Evolutionary conservation across 352 stramenopile genomes (phyloP).

Genomic region (Phytophthora hybrid): DNA sequence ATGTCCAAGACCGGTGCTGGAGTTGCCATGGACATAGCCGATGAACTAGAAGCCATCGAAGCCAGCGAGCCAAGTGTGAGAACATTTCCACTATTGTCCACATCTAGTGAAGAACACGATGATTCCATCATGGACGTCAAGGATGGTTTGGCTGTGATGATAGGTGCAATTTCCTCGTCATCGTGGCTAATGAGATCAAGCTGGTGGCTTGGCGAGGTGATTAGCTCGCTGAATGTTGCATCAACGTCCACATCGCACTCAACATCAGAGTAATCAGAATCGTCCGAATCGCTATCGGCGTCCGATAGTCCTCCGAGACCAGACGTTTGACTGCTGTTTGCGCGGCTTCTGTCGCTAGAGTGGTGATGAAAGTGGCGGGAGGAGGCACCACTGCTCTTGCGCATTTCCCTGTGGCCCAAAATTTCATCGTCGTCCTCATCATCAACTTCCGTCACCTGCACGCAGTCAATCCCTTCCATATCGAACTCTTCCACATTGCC

Average conservation of each 20-base stretch:
- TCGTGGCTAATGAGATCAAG: slow-evolving; percentile 67
- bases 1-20: slow-evolving; percentile 43
- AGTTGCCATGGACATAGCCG: slow-evolving; percentile 29
- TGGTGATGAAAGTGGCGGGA: slow-evolving; percentile 50
- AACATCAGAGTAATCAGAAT: slow-evolving; percentile 86
- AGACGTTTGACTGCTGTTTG: slow-evolving; percentile 45
- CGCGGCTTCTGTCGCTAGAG: slow-evolving; percentile 38
- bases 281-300: slow-evolving; percentile 58
- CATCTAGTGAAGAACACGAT: slow-evolving; percentile 45
- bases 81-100: slow-evolving; percentile 31
- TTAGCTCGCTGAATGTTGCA: slow-evolving; percentile 87
- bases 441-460: slow-evolving; percentile 78
- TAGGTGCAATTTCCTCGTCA: slow-evolving; percentile 73
- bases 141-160: slow-evolving; percentile 33
- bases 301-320: slow-evolving; percentile 38
- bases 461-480: slow-evolving; percentile 80
- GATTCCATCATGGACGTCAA: slow-evolving; percentile 36
- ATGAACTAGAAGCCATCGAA: slow-evolving; percentile 37
- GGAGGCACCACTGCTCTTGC: slow-evolving; percentile 46
- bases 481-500: slow-evolving; percentile 62
- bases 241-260: slow-evolving; percentile 89
- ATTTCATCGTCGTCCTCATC: slow-evolving; percentile 78
- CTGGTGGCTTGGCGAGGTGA: slow-evolving; percentile 58
- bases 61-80: slow-evolving; percentile 31
- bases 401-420: slow-evolving; percentile 41